Evolutionary conservation across 1,284 basidiomycete genomes (phyloP).

Genomic region (Puccinia triticina): DNA sequence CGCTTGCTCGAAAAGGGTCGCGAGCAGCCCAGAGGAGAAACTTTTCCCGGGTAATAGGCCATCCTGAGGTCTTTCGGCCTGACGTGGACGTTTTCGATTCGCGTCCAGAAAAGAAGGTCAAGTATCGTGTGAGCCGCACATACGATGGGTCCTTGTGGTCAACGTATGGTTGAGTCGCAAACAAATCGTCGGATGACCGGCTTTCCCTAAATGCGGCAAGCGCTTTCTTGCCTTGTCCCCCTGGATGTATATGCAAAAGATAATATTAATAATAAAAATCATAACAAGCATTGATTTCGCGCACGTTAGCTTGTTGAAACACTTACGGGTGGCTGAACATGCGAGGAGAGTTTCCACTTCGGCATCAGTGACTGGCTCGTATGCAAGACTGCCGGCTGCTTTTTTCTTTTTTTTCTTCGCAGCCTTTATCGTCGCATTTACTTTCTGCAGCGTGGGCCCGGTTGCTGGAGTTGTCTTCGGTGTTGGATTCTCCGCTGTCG

Average conservation of each 20-base stretch:
- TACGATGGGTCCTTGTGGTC: background rate
- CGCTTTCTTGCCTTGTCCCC: background rate
- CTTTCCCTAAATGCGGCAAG: background rate
- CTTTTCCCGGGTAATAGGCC: slow-evolving; percentile 21
- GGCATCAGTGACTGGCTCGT: slow-evolving; percentile 3
- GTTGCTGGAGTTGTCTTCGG: too few relatives aligned
- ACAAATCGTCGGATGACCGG: background rate
- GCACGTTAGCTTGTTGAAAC: background rate
- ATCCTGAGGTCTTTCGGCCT: slow-evolving; percentile 18
- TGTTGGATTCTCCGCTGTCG: too few relatives aligned
- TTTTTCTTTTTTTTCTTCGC: too few relatives aligned
- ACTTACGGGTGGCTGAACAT: background rate
- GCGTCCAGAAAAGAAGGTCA: slow-evolving; percentile 7
- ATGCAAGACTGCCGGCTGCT: background rate
- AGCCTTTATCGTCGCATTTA: too few relatives aligned
- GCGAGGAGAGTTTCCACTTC: background rate
- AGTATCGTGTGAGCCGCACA: background rate
- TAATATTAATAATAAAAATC: background rate
- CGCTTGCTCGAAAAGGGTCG: background rate
- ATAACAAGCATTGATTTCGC: background rate
- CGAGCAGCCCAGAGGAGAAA: background rate
- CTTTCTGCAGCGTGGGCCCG: too few relatives aligned
- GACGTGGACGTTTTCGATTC: background rate
- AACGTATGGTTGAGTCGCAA: background rate
- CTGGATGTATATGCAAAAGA: background rate